A percentile compares a stretch with the other conserved stretches of the same genome.
These are phyloP conservation scores for Coelastrella sp. DNA, from an alignment of 139 green algal species.

Conservation along the genomic window DNA sequence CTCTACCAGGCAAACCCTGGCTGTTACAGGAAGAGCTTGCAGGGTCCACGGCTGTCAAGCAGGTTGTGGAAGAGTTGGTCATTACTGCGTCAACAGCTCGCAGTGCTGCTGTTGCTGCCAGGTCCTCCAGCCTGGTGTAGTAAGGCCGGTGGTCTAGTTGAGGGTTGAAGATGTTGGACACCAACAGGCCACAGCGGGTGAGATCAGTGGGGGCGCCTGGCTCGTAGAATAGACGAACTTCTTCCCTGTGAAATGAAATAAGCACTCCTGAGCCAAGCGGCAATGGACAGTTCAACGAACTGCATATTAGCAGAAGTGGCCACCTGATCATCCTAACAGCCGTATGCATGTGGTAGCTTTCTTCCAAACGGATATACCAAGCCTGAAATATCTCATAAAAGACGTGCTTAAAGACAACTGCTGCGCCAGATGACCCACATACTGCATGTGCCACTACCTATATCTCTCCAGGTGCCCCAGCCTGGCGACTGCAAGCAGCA, in stretches of 20 bases:
- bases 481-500: constrained; percentile 31
- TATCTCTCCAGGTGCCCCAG: constrained; percentile 44
- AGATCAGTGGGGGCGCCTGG: constrained; percentile 5
- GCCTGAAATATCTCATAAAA: too few species aligned
- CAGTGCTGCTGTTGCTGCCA: background rate
- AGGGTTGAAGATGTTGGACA: constrained; percentile 38
- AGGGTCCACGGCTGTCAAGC: background rate
- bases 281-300: too few species aligned
- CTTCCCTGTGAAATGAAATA: background rate
- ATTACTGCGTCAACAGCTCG: background rate
- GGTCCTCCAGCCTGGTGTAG: constrained; percentile 12
- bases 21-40: background rate
- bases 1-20: too few species aligned
- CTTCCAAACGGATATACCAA: too few species aligned
- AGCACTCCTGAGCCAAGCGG: too few species aligned
- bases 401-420: background rate
- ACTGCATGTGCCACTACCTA: background rate
- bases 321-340: too few species aligned
- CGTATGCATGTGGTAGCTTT: too few species aligned
- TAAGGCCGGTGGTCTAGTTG: constrained; percentile 39
- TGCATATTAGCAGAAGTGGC: too few species aligned
- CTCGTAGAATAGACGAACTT: background rate
- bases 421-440: too few species aligned
- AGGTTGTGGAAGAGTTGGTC: background rate
- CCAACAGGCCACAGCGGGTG: constrained; percentile 33